These are phyloP conservation scores for Botrytis porri DNA, from an alignment of 2,329 filamentous ascomycete species.

Conservation along the genomic window DNA sequence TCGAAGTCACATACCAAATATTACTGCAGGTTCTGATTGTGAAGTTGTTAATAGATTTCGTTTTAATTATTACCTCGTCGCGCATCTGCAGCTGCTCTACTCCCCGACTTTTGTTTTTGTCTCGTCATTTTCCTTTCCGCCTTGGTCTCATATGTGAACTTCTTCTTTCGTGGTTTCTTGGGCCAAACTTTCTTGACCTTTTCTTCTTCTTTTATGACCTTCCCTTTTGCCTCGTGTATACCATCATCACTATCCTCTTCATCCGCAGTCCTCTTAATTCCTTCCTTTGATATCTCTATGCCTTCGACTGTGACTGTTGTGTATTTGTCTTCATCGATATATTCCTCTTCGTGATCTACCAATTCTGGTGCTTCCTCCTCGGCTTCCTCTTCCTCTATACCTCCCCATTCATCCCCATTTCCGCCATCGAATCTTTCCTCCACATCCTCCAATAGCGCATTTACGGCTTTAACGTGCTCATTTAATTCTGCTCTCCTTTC, in stretches of 20 bases:
- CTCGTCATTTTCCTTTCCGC: conserved; percentile 72
- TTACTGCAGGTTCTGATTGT: conserved; percentile 21
- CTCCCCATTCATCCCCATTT: conserved; percentile 40
- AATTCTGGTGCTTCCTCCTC: conserved; percentile 58
- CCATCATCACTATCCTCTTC: conserved; percentile 39
- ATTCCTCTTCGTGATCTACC: conserved; percentile 80
- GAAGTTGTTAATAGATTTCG: conserved; percentile 20
- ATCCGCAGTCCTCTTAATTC: conserved; percentile 56
- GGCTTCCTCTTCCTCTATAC: conserved; percentile 44
- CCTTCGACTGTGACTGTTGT: conserved; percentile 93
- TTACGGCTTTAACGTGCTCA: conserved; percentile 74
- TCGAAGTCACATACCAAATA: conserved; percentile 29
- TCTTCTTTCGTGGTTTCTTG: conserved; percentile 77
- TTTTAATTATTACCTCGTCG: conserved; percentile 35
- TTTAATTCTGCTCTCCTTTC: conserved; percentile 79
- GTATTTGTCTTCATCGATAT: conserved; percentile 92
- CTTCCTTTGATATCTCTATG: conserved; percentile 74
- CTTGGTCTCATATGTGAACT: conserved; percentile 92
- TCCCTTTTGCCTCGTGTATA: conserved; percentile 37
- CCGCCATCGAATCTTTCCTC: conserved; percentile 38
- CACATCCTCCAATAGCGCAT: conserved; percentile 46
- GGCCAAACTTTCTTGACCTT: conserved; percentile 46
- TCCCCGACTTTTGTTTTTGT: conserved; percentile 69
- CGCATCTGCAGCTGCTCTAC: conserved; percentile 40
- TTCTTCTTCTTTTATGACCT: conserved; percentile 38